Conservation (phyloP, 2,329 filamentous ascomycete species). For the Fonsecaea pedrosoi region DNA sequence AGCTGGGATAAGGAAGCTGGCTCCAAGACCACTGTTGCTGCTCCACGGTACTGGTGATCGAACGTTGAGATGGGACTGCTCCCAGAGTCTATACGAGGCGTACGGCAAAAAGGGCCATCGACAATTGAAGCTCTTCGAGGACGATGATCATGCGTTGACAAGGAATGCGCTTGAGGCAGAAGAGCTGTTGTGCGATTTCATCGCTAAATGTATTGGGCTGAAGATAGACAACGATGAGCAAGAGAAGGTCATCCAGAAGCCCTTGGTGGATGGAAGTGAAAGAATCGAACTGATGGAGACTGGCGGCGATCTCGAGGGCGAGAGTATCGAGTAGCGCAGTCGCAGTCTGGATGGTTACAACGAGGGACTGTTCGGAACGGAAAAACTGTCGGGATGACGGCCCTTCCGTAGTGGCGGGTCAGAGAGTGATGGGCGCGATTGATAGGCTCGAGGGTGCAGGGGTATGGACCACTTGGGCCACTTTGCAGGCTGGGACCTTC, state of each 20-base stretch:
- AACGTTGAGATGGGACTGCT: slow-evolving; percentile 46
- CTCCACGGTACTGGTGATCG: slow-evolving; percentile 50
- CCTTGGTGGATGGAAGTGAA: slow-evolving; percentile 37
- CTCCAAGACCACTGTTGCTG: slow-evolving; percentile 45
- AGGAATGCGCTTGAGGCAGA: slow-evolving; percentile 48
- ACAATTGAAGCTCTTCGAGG: slow-evolving; percentile 49
- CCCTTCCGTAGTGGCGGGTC: background rate
- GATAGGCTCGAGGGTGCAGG: background rate
- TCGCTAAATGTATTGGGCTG: slow-evolving; percentile 41
- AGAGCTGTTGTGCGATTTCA: slow-evolving; percentile 50
- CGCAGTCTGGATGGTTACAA: background rate
- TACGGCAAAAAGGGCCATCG: slow-evolving; percentile 47
- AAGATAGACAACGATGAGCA: slow-evolving; percentile 28
- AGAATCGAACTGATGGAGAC: slow-evolving; percentile 44
- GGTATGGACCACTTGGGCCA: background rate
- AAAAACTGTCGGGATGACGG: slow-evolving; percentile 26
- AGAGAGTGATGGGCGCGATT: background rate
- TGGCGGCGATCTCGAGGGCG: slow-evolving; percentile 48
- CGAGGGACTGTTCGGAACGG: slow-evolving; percentile 12
- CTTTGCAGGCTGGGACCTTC: slow-evolving; percentile 4
- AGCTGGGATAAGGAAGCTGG: slow-evolving; percentile 22
- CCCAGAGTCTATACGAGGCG: slow-evolving; percentile 46
- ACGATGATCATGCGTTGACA: slow-evolving; percentile 53
- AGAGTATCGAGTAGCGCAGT: slow-evolving; percentile 36
- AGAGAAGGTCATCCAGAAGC: slow-evolving; percentile 34